Evolutionary conservation across 2,329 filamentous ascomycete genomes (phyloP).

Genomic region (Cladosporium austrohemisphaericum): DNA sequence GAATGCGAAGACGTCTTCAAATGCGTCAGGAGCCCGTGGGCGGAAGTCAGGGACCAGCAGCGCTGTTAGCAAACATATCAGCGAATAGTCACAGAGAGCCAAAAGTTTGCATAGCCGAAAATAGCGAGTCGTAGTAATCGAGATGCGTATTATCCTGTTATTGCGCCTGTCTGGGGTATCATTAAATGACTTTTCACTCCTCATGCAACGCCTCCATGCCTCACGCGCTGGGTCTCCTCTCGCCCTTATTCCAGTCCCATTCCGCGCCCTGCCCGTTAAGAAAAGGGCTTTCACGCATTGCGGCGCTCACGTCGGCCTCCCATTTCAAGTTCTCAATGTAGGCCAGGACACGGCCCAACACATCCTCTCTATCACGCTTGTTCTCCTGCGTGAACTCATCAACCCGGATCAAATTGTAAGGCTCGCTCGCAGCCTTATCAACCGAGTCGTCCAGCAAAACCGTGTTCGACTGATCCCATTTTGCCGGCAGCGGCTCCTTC

Average conservation of each 20-base stretch:
- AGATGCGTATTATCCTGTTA: too few relatives aligned
- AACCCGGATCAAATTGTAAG: constrained; percentile 74
- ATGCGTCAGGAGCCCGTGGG: too few relatives aligned
- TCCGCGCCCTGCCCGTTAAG: not conserved
- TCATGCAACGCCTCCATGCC: too few relatives aligned
- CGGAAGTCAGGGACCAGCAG: too few relatives aligned
- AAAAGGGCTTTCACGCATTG: constrained; percentile 21
- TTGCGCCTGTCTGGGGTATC: too few relatives aligned
- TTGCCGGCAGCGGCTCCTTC: constrained; percentile 27
- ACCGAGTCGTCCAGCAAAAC: constrained; percentile 81
- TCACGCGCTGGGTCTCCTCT: not conserved
- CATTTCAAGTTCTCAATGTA: constrained; percentile 52
- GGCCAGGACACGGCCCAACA: constrained; percentile 49
- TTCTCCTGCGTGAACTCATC: constrained; percentile 65
- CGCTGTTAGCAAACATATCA: too few relatives aligned
- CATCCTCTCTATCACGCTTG: constrained; percentile 34
- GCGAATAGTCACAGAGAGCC: too few relatives aligned
- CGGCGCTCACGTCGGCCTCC: constrained; percentile 51
- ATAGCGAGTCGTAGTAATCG: too few relatives aligned
- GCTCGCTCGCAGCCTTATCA: constrained; percentile 78
- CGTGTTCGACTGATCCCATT: constrained; percentile 82
- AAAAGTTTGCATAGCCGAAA: too few relatives aligned
- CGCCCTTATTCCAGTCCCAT: not conserved
- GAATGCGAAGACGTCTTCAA: too few relatives aligned
- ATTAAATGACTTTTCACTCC: too few relatives aligned